These are phyloP conservation scores for Aureobasidium uvarum DNA, from an alignment of 2,329 filamentous ascomycete species.

Conservation along the genomic window DNA sequence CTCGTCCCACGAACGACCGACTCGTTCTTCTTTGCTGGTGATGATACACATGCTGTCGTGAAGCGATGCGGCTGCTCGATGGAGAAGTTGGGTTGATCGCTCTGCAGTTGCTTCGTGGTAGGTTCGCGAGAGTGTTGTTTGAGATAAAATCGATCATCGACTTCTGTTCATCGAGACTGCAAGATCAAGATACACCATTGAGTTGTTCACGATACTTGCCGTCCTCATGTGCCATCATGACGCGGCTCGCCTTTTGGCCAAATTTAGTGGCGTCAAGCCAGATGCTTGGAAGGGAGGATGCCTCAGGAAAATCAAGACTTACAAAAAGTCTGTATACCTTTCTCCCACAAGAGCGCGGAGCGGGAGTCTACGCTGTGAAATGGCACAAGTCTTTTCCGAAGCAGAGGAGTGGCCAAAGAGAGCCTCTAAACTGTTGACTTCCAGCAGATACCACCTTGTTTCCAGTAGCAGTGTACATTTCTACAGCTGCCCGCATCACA, in stretches of 20 bases:
- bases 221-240: constrained; percentile 9
- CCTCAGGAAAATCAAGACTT: too few species aligned
- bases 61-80: background rate
- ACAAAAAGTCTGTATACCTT: too few species aligned
- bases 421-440: too few species aligned
- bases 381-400: too few species aligned
- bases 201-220: constrained; percentile 2
- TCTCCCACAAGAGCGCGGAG: too few species aligned
- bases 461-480: too few species aligned
- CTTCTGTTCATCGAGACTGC: background rate
- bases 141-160: background rate
- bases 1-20: constrained; percentile 30
- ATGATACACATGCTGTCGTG: constrained; percentile 35
- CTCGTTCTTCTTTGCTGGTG: constrained; percentile 31
- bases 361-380: too few species aligned
- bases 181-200: background rate
- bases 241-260: background rate
- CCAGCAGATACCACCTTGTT: too few species aligned
- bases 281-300: background rate
- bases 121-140: background rate
- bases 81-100: background rate
- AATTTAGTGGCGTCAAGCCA: background rate
- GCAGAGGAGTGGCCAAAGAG: too few species aligned
- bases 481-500: too few species aligned
- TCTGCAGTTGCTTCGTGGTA: background rate